phyloP scores from a whole-genome alignment of 2,329 filamentous ascomycete species.

The Camptophora hylomeconis region DNA sequence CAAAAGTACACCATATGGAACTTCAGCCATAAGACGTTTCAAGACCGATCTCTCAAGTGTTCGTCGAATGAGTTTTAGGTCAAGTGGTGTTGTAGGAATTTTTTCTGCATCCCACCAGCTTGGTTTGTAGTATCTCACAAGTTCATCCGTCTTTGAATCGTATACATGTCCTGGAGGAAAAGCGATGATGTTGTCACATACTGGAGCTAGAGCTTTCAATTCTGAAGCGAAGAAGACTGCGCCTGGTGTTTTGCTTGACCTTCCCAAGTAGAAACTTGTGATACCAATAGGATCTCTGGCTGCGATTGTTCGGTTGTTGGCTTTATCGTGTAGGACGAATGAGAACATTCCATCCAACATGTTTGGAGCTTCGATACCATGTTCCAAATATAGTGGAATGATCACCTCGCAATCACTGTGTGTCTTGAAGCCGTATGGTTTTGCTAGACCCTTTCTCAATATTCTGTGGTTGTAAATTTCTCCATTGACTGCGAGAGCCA shows the following conservation, averaged over 20 bases:
- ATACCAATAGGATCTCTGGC: conserved; percentile 94
- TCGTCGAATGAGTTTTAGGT: conserved; percentile 69
- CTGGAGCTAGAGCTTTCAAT: conserved; percentile 80
- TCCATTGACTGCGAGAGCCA: conserved; percentile 93
- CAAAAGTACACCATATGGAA: conserved; percentile 89
- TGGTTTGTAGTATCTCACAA: conserved; percentile 81
- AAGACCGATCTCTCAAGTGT: conserved; percentile 81
- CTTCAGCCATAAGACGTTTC: conserved; percentile 97
- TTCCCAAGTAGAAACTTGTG: conserved; percentile 94
- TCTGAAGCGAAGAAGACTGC: conserved; percentile 95
- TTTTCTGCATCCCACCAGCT: conserved; percentile 78
- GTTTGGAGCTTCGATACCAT: conserved; percentile 84
- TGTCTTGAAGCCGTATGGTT: conserved; percentile 91
- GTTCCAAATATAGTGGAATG: conserved; percentile 90
- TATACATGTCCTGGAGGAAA: conserved; percentile 95
- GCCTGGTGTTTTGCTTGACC: conserved; percentile 67
- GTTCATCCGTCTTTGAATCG: conserved; percentile 78
- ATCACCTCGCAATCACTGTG: conserved; percentile 98
- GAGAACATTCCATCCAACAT: conserved; percentile 99
- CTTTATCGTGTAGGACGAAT: conserved; percentile 95
- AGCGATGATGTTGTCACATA: conserved; percentile 87
- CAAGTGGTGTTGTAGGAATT: conserved; percentile 66
- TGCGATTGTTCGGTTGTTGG: conserved; percentile 79
- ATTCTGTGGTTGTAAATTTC: conserved; percentile 99
- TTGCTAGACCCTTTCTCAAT: conserved; percentile 74